Base-by-base conservation (phyloP, 192 early-diverging fungal genomes). In the Obelidium mucronatum region DNA sequence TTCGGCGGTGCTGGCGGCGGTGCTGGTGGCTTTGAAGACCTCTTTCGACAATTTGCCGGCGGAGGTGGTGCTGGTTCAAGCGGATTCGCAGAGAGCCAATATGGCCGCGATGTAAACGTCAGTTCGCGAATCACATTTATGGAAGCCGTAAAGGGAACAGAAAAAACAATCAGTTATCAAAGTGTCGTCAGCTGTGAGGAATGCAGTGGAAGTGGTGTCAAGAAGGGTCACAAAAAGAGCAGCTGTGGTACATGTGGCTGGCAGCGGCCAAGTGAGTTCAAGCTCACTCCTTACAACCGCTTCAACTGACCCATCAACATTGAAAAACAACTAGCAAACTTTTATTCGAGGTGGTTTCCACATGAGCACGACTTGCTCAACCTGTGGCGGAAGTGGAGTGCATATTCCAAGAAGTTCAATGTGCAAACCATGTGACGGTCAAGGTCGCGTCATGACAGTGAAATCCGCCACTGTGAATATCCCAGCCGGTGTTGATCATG, bases 271-370 rank as follows among this genome's bases (percentile, higher is more conserved):
- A 75, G 84, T 88, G 40, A 33, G 64, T 30, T 26, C 42, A 40
- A 26, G 26, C 28, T 62, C 11, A 8, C 28, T 80, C 19, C 8
- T 40, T n/a, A n/a, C n/a, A n/a, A n/a, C n/a, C 42, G 6, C 39
- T 39, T 11, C 39, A 17, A 28, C 34, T 26, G 52, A 1, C 36
- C 60, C 22, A 48, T 65, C 28, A 42, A 15, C 1, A 22, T 30
- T 15, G 24, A n/a, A n/a, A n/a, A n/a, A n/a, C n/a, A n/a, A n/a
- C 1, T 34, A 85, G 82, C 90, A 93, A 72, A 88, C 88, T 55
- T 94, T 96, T 80, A 87, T 94, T 74, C 80, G 81, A 40, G 94
- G 95, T 39, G 96, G 96, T 35, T 97, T 96, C 89, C 93, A 95
- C 59, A 94, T 97, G 90, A 88, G 89, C 67, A 89, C 92, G 60